phyloP scores from a whole-genome alignment of 176 grass and related monocot species.

The Paspalum vaginatum region DNA sequence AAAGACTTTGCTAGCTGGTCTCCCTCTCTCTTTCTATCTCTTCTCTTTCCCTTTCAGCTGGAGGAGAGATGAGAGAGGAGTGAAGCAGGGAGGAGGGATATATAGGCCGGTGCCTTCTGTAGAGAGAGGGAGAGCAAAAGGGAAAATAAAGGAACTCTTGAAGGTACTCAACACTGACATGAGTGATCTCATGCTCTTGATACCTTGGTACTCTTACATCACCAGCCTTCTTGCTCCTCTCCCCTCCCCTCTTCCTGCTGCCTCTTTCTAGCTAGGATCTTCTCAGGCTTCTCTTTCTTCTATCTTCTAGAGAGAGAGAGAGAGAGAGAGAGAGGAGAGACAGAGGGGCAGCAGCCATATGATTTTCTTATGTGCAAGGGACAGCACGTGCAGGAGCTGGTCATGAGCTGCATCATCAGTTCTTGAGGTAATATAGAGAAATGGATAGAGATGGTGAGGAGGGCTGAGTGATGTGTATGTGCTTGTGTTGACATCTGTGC shows the following conservation, averaged over 20 bases:
- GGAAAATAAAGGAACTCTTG: constrained; percentile 63
- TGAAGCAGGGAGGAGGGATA: constrained; percentile 32
- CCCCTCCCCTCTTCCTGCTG: constrained; percentile 20
- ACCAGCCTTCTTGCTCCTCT: constrained; percentile 38
- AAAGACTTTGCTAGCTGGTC: constrained; percentile 44
- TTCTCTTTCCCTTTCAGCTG: constrained; percentile 80
- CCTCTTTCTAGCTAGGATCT: constrained; percentile 59
- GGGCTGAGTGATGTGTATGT: constrained; percentile 42
- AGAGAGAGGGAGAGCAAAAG: constrained; percentile 81
- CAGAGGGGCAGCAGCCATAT: not conserved
- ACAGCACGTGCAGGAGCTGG: constrained; percentile 56
- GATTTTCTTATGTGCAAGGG: constrained; percentile 58
- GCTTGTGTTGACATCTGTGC: constrained; percentile 59
- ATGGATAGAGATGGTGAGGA: constrained; percentile 32
- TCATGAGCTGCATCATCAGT: constrained; percentile 56
- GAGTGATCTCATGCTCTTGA: constrained; percentile 69
- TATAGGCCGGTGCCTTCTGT: constrained; percentile 50
- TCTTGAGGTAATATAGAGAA: constrained; percentile 64
- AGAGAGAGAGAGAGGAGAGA: constrained; percentile 22
- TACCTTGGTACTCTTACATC: constrained; percentile 48
- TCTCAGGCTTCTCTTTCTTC: constrained; percentile 44
- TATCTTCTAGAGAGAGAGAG: constrained; percentile 13
- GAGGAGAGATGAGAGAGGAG: constrained; percentile 42
- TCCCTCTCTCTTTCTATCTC: constrained; percentile 33
- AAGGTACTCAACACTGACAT: constrained; percentile 76